Conservation (phyloP, 2,329 filamentous ascomycete genomes). For the Pezicula rhizophila region DNA sequence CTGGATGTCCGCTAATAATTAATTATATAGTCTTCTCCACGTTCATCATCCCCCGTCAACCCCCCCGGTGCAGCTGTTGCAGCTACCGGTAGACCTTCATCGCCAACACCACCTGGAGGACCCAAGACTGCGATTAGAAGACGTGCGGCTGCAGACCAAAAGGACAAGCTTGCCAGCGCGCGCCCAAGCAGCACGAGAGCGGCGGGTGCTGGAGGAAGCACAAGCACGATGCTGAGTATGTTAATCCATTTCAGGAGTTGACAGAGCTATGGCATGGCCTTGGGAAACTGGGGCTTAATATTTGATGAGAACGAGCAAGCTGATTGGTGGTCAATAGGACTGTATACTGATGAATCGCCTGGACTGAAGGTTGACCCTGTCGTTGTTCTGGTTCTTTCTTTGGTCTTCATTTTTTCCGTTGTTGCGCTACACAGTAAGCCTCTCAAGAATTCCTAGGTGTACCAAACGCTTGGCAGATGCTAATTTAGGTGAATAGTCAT, state of each 20-base stretch:
- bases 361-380: conserved; percentile 97
- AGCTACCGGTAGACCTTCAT: conserved; percentile 71
- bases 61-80: conserved; percentile 43
- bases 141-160: conserved; percentile 92
- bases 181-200: conserved; percentile 87
- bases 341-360: conserved; percentile 98
- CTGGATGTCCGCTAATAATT: not conserved
- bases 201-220: conserved; percentile 90
- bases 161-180: conserved; percentile 93
- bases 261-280: not conserved
- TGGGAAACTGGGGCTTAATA: not conserved
- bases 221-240: conserved; percentile 96
- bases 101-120: conserved; percentile 84
- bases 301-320: not conserved
- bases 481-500: conserved; percentile 57
- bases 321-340: conserved; percentile 42
- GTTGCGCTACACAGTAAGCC: conserved; percentile 83
- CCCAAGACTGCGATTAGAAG: conserved; percentile 93
- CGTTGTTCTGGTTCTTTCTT: conserved; percentile 88
- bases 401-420: conserved; percentile 98
- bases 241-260: conserved; percentile 20
- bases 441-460: not conserved
- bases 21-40: conserved; percentile 26
- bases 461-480: not conserved
- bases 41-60: conserved; percentile 51